Evolutionary conservation across 495 filamentous ascomycete species (phyloP).

Genomic region (Xylaria bambusicola): DNA sequence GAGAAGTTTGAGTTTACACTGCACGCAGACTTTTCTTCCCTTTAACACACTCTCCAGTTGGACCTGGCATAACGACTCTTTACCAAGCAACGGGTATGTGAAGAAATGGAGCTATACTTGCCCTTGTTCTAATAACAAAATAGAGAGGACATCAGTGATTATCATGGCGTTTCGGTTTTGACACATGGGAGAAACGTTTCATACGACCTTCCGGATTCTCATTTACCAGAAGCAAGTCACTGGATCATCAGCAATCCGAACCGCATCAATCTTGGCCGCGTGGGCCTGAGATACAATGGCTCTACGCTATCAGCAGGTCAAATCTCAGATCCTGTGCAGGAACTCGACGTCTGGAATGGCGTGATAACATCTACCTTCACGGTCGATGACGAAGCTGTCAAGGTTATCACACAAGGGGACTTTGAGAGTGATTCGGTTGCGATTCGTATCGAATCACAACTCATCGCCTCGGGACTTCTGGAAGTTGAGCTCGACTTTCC

Average conservation of each 20-base stretch:
- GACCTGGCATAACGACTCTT: slow-evolving; percentile 48
- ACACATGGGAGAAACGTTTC: slow-evolving; percentile 44
- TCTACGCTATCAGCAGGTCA: slow-evolving; percentile 32
- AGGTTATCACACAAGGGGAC: slow-evolving; percentile 38
- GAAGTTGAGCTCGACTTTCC: slow-evolving; percentile 46
- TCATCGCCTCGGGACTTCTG: slow-evolving; percentile 32
- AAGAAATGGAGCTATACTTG: background rate
- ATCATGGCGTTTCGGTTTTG: slow-evolving; percentile 36
- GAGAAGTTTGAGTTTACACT: background rate
- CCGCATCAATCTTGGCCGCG: slow-evolving; percentile 47
- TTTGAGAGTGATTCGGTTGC: slow-evolving; percentile 41
- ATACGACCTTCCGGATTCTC: slow-evolving; percentile 45
- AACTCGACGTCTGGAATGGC: slow-evolving; percentile 43
- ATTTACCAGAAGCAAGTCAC: slow-evolving; percentile 38
- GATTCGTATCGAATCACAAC: slow-evolving; percentile 35
- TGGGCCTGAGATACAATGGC: slow-evolving; percentile 46
- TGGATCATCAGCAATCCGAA: slow-evolving; percentile 49
- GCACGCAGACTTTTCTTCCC: slow-evolving; percentile 50
- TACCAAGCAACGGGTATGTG: slow-evolving; percentile 31
- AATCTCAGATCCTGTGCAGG: slow-evolving; percentile 28
- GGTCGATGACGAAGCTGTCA: slow-evolving; percentile 30
- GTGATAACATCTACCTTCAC: slow-evolving; percentile 39
- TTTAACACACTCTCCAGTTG: slow-evolving; percentile 51
- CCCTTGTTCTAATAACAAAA: background rate
- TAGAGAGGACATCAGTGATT: slow-evolving; percentile 24